Conservation (phyloP, 2,329 filamentous ascomycete genomes). For the Aspergillus arachidicola region DNA sequence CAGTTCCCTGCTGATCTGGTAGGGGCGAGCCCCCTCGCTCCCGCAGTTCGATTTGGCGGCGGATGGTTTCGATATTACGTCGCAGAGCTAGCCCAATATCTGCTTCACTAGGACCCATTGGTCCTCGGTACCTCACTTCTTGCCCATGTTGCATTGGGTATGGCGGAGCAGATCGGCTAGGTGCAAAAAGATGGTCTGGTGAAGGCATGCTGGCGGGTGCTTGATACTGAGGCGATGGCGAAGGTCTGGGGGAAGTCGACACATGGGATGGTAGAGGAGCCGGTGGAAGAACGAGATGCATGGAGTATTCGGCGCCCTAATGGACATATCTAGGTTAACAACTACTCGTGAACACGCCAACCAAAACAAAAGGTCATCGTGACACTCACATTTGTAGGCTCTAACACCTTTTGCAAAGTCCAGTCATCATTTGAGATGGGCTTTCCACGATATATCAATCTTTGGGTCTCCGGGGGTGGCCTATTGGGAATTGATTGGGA, state of each 20-base stretch:
- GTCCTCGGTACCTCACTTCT: conserved; percentile 18
- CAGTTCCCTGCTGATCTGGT: conserved; percentile 1
- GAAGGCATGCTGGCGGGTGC: conserved; percentile 12
- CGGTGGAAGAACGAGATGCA: conserved; percentile 49
- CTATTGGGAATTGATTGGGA: conserved; percentile 51
- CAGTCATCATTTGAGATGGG: conserved; percentile 53
- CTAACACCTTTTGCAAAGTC: conserved; percentile 54
- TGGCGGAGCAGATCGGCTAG: conserved; percentile 9
- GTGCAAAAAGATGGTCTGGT: conserved; percentile 14
- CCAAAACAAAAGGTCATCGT: not conserved
- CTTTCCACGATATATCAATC: conserved; percentile 61
- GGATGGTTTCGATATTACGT: conserved; percentile 25
- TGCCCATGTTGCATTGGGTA: conserved; percentile 7
- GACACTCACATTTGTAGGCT: conserved; percentile 51
- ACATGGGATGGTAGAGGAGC: conserved; percentile 21
- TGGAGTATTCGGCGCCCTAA: conserved; percentile 33
- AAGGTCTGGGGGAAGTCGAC: conserved; percentile 7
- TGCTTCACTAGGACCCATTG: conserved; percentile 14
- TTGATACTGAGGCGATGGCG: conserved; percentile 1
- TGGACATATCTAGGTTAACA: conserved; percentile 8
- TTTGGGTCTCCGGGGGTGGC: conserved; percentile 52
- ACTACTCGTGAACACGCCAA: not conserved
- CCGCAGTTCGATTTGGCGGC: conserved; percentile 24
- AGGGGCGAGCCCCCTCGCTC: conserved; percentile 9
- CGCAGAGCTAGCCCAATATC: conserved; percentile 25